Base-by-base conservation (phyloP, 805 yeast species). In the Candida berthetii region DNA sequence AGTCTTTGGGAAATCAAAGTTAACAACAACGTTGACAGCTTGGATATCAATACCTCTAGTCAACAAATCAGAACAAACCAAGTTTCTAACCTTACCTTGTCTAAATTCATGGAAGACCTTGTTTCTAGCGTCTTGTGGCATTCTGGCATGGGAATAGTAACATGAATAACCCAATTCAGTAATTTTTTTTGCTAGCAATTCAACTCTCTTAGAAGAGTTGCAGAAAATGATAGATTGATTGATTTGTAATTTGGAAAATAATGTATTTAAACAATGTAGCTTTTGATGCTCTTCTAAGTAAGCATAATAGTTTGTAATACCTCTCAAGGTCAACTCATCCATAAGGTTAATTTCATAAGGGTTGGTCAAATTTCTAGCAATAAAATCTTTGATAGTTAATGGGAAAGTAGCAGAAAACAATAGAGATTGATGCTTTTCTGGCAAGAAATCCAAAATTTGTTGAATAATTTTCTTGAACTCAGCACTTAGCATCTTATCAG, bases 11-110 rank as follows among this genome's bases (percentile, higher is more conserved):
- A 93, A 93, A 65, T 93, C 99, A 62, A 93, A 93, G 69, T 93
- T 93, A 57, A 93, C 86, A 38, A 93, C 99, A 37, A 93, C 98
- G 60, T 93, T 93, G 49, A 93, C 99, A 7, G 98, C 98, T 67
- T 93, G 98, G 55, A 93, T 91, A 74, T 93, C 99, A 57, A 93
- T 93, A 77, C 99, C 98, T 74, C 98, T 85, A 25, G 98, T 91
- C 49, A 93, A 76, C 48, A 93, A 73, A 69, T 93, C 99, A 1
- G 98, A 86, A 68, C 99, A 93, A 33, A 93, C 99, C 57, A 93
- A 74, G 60, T 93, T 93, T 70, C 99, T 84, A 59, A 93, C 96
- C 63, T 87, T 89, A 38, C 99, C 99, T 62, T 88, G 96, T 74
- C 99, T 85, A 65, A 93, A 93, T 65, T 93, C 98, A 62, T 93